Conservation (phyloP, 768 basidiomycete genomes). For the Trametes cubensis region DNA sequence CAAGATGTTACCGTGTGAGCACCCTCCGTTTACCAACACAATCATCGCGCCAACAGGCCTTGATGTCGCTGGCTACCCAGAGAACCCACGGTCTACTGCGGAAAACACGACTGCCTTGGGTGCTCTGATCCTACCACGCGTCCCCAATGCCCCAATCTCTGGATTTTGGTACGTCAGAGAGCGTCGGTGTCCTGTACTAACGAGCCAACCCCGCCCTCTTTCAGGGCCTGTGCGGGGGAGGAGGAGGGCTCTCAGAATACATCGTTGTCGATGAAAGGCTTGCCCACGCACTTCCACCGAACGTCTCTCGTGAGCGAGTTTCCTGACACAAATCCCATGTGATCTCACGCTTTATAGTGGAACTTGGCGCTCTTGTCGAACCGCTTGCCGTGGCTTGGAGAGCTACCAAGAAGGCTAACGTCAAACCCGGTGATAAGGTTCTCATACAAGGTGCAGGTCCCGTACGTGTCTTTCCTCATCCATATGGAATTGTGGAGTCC, state of each 20-base stretch:
- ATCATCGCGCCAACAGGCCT: no score
- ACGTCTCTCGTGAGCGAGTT: conserved; percentile 39
- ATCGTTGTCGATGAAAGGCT: conserved; percentile 38
- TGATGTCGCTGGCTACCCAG: no score
- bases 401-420: conserved; percentile 45
- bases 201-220: no score
- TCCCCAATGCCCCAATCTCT: not conserved
- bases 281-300: conserved; percentile 43
- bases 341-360: conserved; percentile 36
- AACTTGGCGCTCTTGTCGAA: conserved; percentile 50
- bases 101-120: conserved; percentile 36
- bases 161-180: not conserved
- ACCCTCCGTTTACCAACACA: no score
- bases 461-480: conserved; percentile 30
- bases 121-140: conserved; percentile 32
- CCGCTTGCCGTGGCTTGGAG: conserved; percentile 52
- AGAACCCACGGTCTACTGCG: conserved; percentile 33
- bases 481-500: no score
- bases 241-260: conserved; percentile 50
- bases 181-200: no score
- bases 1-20: conserved; percentile 28
- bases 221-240: conserved; percentile 29
- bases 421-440: conserved; percentile 41
- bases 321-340: not conserved
- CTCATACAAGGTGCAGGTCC: conserved; percentile 51